A percentile compares a stretch with the other conserved stretches of the same genome.
Evolutionary conservation across 2,329 filamentous ascomycete genomes (phyloP).

Genomic region (Cladobotryum protrusum): DNA sequence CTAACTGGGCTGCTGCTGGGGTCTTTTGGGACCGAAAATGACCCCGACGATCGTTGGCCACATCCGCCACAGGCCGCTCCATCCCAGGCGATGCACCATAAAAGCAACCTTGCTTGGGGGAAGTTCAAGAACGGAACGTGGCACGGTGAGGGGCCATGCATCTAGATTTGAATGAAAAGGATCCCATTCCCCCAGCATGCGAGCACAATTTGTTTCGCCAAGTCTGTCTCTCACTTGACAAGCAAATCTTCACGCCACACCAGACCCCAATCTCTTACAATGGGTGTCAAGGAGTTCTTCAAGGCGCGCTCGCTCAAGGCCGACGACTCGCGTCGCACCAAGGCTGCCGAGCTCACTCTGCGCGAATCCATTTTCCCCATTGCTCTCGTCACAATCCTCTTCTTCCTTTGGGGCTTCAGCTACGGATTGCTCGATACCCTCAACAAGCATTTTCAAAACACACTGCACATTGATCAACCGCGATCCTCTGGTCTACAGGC

Average conservation of each 20-base stretch:
- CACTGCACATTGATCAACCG: conserved; percentile 38
- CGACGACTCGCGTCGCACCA: conserved; percentile 35
- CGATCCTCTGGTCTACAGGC: conserved; percentile 43
- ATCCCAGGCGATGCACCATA: background rate
- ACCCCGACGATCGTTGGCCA: conserved; percentile 8
- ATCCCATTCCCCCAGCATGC: conserved; percentile 5
- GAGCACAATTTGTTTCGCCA: background rate
- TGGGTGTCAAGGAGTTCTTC: conserved; percentile 41
- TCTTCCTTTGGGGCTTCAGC: conserved; percentile 43
- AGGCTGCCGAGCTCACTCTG: conserved; percentile 52
- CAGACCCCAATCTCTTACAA: conserved; percentile 7
- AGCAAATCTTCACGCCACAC: background rate
- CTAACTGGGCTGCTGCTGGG: no score
- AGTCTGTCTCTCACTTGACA: background rate
- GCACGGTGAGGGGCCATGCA: conserved; percentile 8
- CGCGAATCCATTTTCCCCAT: conserved; percentile 62
- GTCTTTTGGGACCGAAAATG: conserved; percentile 5
- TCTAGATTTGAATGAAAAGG: conserved; percentile 9
- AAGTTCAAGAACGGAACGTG: conserved; percentile 1
- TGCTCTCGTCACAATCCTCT: conserved; percentile 44
- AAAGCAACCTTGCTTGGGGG: background rate
- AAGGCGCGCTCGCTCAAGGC: conserved; percentile 39
- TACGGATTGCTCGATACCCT: conserved; percentile 42
- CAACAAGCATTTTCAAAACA: conserved; percentile 44
- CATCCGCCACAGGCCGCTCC: background rate